Evolutionary conservation across 176 grass and related monocot species (phyloP), one percentile per base, ranked within the genome.

Genomic region (Aegilops umbellulata): DNA sequence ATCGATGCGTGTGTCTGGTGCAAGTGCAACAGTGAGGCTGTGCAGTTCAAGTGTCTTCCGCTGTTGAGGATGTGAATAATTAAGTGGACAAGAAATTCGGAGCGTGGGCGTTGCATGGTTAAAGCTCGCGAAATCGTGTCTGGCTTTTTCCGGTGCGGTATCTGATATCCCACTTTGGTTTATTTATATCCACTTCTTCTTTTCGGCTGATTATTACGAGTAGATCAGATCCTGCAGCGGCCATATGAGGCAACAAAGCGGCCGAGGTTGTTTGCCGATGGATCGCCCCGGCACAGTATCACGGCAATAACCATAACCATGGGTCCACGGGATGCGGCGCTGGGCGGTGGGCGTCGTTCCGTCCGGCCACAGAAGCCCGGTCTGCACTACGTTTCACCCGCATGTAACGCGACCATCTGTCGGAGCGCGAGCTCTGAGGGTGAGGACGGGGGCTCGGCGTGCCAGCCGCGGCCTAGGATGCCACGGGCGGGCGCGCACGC

Each of bases 1-100:
- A 49, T 65, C 79, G 39, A 81, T 81, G 79, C 62, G 79, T 49
- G 24, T 65, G 78, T 80, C 78, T 19, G 60, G 17, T 65, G 78
- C 78, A 30, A 30, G 53, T 57, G 53, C 53, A 20, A 22, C 19
- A 57, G 53, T 57, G 15, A 64, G 60, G 25, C 44, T 20, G 44
- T 53, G 53, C 44, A 17, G 26, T 0, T 22, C 25, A 13, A 25
- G 38, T 80, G 25, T 46, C 41, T 74, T 42, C n/a, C 60, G 41
- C 15, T 12, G 34, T 13, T 38, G 25, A 38, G 53, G 7, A 62
- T 26, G 8, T 7, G 34, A 35, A 41, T 79, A 72, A 34, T 29
- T 53, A 55, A 53, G 26, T 24, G 17, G 10, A 31, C 19, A 47
- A 2, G 7, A 3, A 23, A 38, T 78, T 78, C 1, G 57, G 31